Conservation (phyloP, 768 basidiomycete species). For the Sistotremastrum suecicum region DNA sequence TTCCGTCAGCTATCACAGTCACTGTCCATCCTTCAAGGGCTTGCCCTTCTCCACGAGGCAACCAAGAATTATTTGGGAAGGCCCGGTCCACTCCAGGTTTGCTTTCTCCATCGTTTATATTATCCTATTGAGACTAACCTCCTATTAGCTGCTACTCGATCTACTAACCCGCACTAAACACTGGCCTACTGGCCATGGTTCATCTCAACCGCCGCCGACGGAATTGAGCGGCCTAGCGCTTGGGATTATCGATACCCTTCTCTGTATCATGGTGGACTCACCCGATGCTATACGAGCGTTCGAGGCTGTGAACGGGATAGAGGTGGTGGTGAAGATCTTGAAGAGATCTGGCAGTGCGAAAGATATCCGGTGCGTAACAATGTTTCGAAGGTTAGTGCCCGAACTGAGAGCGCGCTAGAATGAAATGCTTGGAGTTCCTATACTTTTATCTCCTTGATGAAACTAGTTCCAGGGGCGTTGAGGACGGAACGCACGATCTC, state of each 20-base stretch:
- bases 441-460: constrained; percentile 94
- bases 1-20: constrained; percentile 35
- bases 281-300: constrained; percentile 61
- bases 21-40: constrained; percentile 64
- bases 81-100: constrained; percentile 52
- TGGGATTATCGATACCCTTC: constrained; percentile 64
- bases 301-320: constrained; percentile 65
- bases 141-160: constrained; percentile 49
- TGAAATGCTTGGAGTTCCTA: constrained; percentile 92
- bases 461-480: constrained; percentile 19
- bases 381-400: neutral
- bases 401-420: constrained; percentile 29
- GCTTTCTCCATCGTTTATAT: constrained; percentile 5
- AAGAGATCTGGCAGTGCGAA: constrained; percentile 79
- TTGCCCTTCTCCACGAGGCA: constrained; percentile 48
- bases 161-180: constrained; percentile 61
- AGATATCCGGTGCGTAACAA: constrained; percentile 59
- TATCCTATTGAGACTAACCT: neutral
- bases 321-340: constrained; percentile 72
- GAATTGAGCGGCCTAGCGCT: constrained; percentile 45
- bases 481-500: neutral
- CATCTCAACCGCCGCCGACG: constrained; percentile 13
- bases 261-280: constrained; percentile 84
- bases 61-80: constrained; percentile 63
- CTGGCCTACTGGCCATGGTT: constrained; percentile 22